Base-by-base conservation (phyloP, 495 filamentous ascomycete genomes). In the Bacidia gigantensis region DNA sequence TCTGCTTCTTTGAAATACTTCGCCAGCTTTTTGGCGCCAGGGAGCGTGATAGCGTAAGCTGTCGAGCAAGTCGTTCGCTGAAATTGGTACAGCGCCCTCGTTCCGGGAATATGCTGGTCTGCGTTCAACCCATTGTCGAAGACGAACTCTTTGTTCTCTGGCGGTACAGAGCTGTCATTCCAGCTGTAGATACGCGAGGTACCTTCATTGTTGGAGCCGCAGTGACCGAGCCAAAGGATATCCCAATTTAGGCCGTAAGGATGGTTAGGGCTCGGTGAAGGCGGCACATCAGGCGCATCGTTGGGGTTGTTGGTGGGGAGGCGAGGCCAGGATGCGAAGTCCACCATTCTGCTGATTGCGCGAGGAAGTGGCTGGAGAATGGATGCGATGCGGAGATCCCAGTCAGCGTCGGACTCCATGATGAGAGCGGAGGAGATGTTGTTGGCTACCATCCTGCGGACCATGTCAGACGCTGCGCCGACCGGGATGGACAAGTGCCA, bases 261-360 rank as follows among this genome's bases (percentile, higher is more conserved):
- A 21, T 18, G 25, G 11, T 35, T n/a, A 3, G 26, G 47, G 22
- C 14, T 35, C 22, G 32, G 25, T 17, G 44, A 52, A 35, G 25
- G 53, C 21, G 38, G n/a, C 53, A 54, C 51, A 58, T 45, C 55
- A 52, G 46, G 49, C 57, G 51, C 47, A 20, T 22, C 51, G 57
- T 41, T 55, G 47, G 40, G 57, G 61, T 44, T 52, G 46, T 2
- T 63, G 56, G 23, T 58, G 48, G 44, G 26, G 47, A 20, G 47
- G 38, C 17, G 29, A n/a, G 22, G 18, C 29, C 20, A 56, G 50
- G 9, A 60, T 54, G 68, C 45, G 42, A 69, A 58, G 45, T 58
- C 56, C 14, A 46, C 35, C 3, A 87, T 81, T 9, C 76, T 74
- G 49, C 75, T 79, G 22, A 79, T 73, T n/a, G 76, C 77, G 26